Conservation (phyloP, 192 early-diverging fungal genomes). For the Rhizophagus clarus region DNA sequence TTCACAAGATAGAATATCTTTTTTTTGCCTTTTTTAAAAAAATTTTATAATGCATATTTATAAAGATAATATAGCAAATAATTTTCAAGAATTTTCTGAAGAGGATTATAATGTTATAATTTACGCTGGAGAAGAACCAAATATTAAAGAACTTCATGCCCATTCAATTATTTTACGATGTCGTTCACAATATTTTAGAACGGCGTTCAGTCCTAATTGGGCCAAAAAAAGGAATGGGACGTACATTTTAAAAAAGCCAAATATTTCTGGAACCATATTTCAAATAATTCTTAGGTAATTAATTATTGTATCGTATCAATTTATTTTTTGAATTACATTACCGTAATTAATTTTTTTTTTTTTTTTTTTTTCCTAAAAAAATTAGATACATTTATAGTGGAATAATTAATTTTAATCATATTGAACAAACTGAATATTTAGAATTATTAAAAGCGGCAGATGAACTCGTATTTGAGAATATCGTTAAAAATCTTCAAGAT, state of each 20-base stretch:
- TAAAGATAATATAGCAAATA: too few species aligned
- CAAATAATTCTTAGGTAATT: background rate
- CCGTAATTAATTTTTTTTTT: too few species aligned
- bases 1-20: too few species aligned
- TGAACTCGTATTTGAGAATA: background rate
- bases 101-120: conserved; percentile 13
- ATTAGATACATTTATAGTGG: background rate
- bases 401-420: background rate
- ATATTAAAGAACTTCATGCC: background rate
- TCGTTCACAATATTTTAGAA: background rate
- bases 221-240: background rate
- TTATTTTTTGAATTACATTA: too few species aligned
- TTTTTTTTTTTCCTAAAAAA: background rate
- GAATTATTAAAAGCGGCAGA: background rate
- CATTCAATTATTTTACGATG: background rate
- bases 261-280: background rate
- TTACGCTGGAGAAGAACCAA: background rate
- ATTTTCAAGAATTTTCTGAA: background rate
- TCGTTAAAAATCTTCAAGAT: background rate
- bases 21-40: too few species aligned
- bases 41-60: too few species aligned
- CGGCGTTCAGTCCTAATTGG: background rate
- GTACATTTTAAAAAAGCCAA: background rate
- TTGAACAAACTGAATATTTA: background rate
- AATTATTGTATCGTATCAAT: too few species aligned